Evolutionary conservation across 2,329 filamentous ascomycete species (phyloP).

Genomic region (Graphium sp.): DNA sequence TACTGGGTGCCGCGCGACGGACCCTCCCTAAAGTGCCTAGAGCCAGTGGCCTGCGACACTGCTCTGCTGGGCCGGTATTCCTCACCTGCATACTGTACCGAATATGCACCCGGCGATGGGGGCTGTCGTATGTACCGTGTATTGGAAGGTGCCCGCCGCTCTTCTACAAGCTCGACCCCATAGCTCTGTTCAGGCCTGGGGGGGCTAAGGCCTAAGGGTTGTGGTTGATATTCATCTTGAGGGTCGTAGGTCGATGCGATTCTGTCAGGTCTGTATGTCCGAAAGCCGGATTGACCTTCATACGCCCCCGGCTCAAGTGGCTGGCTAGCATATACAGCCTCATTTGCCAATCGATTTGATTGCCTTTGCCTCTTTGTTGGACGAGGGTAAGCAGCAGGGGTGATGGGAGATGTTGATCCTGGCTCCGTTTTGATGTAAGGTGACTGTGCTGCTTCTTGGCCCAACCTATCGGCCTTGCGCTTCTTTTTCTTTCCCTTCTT

Average conservation of each 20-base stretch:
- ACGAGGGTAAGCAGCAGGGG: conserved; percentile 31
- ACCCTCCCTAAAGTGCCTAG: too few relatives aligned
- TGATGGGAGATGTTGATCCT: conserved; percentile 43
- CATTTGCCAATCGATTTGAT: too few relatives aligned
- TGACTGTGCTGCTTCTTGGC: conserved; percentile 24
- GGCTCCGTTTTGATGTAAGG: conserved; percentile 49
- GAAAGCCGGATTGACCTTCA: too few relatives aligned
- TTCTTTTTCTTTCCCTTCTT: conserved; percentile 35
- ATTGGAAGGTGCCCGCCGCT: too few relatives aligned
- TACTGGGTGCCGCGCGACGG: too few relatives aligned
- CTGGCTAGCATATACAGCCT: conserved; percentile 9
- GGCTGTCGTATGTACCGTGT: conserved; percentile 17
- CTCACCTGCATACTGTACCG: conserved; percentile 18
- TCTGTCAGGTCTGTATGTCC: too few relatives aligned
- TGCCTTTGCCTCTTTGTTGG: conserved; percentile 41
- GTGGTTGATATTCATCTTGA: conserved; percentile 4
- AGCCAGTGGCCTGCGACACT: conserved; percentile 23
- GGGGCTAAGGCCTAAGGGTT: too few relatives aligned
- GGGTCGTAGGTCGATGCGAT: not conserved
- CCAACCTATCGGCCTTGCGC: conserved; percentile 31
- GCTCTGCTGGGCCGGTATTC: conserved; percentile 20
- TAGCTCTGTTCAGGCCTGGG: too few relatives aligned
- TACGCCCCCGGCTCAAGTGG: conserved; percentile 1
- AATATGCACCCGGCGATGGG: conserved; percentile 17
- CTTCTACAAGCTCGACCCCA: too few relatives aligned